Conservation (phyloP, 345 rosid species). For the Populus simonii region DNA sequence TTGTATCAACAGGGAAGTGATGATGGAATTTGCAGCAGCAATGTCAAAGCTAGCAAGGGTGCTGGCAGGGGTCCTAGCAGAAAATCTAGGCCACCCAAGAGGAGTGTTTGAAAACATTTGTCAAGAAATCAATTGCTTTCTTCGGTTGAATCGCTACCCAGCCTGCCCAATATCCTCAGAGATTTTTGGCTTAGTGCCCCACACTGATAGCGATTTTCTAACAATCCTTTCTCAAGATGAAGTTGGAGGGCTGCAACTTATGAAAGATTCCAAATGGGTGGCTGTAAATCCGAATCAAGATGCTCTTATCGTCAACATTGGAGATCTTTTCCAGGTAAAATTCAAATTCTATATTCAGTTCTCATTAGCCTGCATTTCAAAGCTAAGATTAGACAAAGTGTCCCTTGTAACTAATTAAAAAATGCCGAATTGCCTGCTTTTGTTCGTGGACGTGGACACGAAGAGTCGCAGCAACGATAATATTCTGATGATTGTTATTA, state of each 20-base stretch:
- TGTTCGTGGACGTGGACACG: background rate
- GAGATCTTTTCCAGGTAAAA: conserved; percentile 68
- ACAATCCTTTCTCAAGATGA: conserved; percentile 64
- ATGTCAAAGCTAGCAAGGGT: conserved; percentile 52
- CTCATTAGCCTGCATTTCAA: background rate
- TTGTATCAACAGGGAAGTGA: conserved; percentile 37
- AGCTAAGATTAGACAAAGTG: background rate
- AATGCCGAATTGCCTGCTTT: background rate
- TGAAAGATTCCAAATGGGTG: conserved; percentile 65
- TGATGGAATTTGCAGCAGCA: conserved; percentile 47
- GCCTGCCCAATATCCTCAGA: conserved; percentile 45
- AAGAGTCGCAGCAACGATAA: background rate
- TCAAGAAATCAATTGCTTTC: conserved; percentile 49
- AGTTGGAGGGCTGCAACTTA: conserved; percentile 71
- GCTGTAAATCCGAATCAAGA: conserved; percentile 60
- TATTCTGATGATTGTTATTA: background rate
- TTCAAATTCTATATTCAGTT: background rate
- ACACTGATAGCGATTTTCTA: conserved; percentile 69
- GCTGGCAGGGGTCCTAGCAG: conserved; percentile 45
- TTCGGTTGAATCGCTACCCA: conserved; percentile 58
- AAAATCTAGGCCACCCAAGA: conserved; percentile 35
- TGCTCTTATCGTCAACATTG: conserved; percentile 70
- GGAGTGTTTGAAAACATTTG: conserved; percentile 32
- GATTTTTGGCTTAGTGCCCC: conserved; percentile 54
- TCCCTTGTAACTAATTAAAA: background rate